phyloP scores from a whole-genome alignment of 495 filamentous ascomycete species.

The Achaetomiella virescens region DNA sequence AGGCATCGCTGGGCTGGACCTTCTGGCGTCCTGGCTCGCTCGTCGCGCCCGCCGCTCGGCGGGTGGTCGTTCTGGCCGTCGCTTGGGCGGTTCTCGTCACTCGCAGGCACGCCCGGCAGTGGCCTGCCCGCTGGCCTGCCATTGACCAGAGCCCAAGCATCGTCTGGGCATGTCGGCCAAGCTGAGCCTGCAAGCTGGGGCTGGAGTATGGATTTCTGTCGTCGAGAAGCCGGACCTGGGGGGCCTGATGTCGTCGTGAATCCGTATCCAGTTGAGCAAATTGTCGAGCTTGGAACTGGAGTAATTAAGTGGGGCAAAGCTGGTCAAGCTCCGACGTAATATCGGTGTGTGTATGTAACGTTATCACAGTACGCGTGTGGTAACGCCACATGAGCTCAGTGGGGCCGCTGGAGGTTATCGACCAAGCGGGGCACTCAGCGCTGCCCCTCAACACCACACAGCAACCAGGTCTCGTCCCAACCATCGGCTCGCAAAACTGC shows the following conservation, averaged over 20 bases:
- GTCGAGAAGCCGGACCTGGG: not conserved
- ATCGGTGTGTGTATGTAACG: not conserved
- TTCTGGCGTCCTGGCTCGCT: conserved; percentile 42
- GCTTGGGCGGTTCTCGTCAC: conserved; percentile 31
- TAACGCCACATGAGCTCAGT: too few species aligned
- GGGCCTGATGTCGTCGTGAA: not conserved
- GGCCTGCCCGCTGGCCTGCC: conserved; percentile 58
- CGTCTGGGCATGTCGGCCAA: conserved; percentile 33
- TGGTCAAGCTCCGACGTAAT: not conserved
- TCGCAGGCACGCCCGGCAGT: conserved; percentile 58
- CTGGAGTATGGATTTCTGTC: not conserved
- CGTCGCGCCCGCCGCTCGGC: too few species aligned
- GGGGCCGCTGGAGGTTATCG: too few species aligned
- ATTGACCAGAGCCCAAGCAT: conserved; percentile 73
- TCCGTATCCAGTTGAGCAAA: conserved; percentile 6
- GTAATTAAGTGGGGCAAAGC: not conserved
- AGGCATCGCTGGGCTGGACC: conserved; percentile 53
- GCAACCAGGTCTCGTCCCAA: too few species aligned
- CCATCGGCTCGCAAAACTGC: not conserved
- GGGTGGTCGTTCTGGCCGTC: conserved; percentile 5
- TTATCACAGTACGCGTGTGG: too few species aligned
- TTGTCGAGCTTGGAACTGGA: not conserved
- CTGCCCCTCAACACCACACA: conserved; percentile 4
- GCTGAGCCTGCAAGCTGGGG: conserved; percentile 8
- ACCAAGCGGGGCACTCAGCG: not conserved